Evolutionary conservation across 768 basidiomycete species (phyloP), one percentile per base, ranked within the genome.

Genomic region (Udeniomyces megalosporus): DNA sequence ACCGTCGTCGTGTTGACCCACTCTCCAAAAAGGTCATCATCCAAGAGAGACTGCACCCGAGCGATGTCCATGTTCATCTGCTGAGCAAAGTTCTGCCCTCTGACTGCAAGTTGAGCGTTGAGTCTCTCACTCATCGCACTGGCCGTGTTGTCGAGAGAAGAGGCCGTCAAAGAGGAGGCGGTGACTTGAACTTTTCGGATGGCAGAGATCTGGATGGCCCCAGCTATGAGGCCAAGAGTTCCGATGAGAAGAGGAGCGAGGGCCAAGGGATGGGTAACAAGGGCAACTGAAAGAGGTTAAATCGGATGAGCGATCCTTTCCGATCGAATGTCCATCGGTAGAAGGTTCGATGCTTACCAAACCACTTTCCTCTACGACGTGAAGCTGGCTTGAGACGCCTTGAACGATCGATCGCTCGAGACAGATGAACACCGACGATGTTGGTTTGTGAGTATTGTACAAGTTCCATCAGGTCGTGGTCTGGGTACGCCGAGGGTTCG

Each of bases 1-100:
- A 81, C 82, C 1, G 90, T 93, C 8, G 93, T 93, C 20, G 77
- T 80, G 68, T 96, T 90, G 53, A 97, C 84, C 92, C 92, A 97
- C 11, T 65, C 67, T 3, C 91, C 90, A 66, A 97, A 93, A 50
- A 97, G 74, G 28, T 85, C 86, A 45, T 88, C 76, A 71, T 96
- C 88, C 73, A 97, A 81, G 6, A 81, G 80, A 44, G 76, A 77
- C 75, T 97, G 87, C 53, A 88, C 78, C 35, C 68, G 68, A 53
- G 81, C 79, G 24, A 96, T 81, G 32, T 81, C 84, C 22, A 68
- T 69, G 67, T 97, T 99, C 69, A 91, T 78, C 34, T 77, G 78
- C n/a, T 73, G 77, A 3, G 92, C 90, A 67, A 92, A 99, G 3
- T 79, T 70, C 15, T 80, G 70, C 10, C 87, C 91, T 67, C 88